These are phyloP conservation scores for Diplodia mutila DNA, from an alignment of 2,329 filamentous ascomycete species.

Conservation along the genomic window DNA sequence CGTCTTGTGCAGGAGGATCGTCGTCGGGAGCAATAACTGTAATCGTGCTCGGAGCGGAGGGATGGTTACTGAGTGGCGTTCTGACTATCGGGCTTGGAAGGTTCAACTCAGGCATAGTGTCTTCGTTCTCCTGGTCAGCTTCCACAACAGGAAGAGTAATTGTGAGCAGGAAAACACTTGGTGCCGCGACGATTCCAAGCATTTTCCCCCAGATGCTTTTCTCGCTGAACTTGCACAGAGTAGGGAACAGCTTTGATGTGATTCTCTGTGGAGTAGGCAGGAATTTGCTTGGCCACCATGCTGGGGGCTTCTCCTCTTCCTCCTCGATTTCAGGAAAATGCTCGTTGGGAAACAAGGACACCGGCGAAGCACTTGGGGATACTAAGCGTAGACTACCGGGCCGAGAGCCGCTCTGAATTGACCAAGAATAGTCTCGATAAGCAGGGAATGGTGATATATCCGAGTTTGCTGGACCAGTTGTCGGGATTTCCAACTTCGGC, in stretches of 20 bases:
- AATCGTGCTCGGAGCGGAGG: slow-evolving; percentile 24
- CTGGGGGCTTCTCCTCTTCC: slow-evolving; percentile 52
- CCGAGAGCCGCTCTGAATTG: slow-evolving; percentile 48
- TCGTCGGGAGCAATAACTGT: slow-evolving; percentile 26
- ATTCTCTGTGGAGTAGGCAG: slow-evolving; percentile 75
- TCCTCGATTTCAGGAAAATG: slow-evolving; percentile 48
- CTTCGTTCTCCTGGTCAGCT: slow-evolving; percentile 54
- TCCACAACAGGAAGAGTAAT: slow-evolving; percentile 92
- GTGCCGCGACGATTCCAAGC: slow-evolving; percentile 80
- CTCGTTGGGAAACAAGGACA: slow-evolving; percentile 53
- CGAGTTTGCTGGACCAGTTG: slow-evolving; percentile 25
- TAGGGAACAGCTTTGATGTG: slow-evolving; percentile 79
- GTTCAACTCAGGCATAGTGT: slow-evolving; percentile 33
- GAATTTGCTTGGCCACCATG: slow-evolving; percentile 80
- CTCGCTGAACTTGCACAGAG: slow-evolving; percentile 76
- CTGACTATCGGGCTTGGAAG: slow-evolving; percentile 31
- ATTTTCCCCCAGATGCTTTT: slow-evolving; percentile 86
- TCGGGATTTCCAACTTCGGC: slow-evolving; percentile 49
- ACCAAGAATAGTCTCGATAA: slow-evolving; percentile 60
- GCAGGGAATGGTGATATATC: slow-evolving; percentile 66
- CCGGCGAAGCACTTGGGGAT: slow-evolving; percentile 52
- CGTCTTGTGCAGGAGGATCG: background rate
- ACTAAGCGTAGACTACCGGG: slow-evolving; percentile 62
- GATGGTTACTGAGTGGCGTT: slow-evolving; percentile 1
- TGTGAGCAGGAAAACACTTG: slow-evolving; percentile 86